Conservation (phyloP, 495 filamentous ascomycete genomes). For the Apodospora peruviana region DNA sequence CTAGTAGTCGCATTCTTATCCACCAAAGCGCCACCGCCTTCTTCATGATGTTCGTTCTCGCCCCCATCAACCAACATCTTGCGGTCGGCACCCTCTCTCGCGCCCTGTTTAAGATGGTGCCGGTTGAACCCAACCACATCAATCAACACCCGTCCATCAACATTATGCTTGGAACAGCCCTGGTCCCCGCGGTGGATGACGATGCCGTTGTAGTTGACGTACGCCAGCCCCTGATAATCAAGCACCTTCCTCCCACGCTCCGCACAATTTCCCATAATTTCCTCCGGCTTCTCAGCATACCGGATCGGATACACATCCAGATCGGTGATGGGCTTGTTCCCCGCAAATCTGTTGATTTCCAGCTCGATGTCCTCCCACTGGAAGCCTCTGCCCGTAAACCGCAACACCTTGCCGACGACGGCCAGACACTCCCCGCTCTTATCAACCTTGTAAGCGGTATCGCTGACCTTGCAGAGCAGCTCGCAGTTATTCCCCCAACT, state of each 20-base stretch:
- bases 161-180: conserved; percentile 18
- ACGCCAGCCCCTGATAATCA: conserved; percentile 29
- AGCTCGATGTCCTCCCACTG: conserved; percentile 19
- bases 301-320: conserved; percentile 29
- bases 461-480: conserved; percentile 26
- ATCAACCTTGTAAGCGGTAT: conserved; percentile 11
- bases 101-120: conserved; percentile 26
- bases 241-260: conserved; percentile 25
- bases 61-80: conserved; percentile 7
- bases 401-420: conserved; percentile 19
- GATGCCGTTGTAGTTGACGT: conserved; percentile 27
- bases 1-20: background rate
- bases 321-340: conserved; percentile 23
- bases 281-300: conserved; percentile 16
- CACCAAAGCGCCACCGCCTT: background rate
- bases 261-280: conserved; percentile 16
- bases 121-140: conserved; percentile 35
- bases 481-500: conserved; percentile 24
- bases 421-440: background rate
- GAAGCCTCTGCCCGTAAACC: conserved; percentile 27
- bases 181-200: conserved; percentile 14
- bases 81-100: conserved; percentile 15
- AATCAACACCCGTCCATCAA: conserved; percentile 29
- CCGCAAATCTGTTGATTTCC: conserved; percentile 16
- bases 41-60: background rate